Conservation (phyloP, 305 asterid species). For the Fraxinus paxiana region DNA sequence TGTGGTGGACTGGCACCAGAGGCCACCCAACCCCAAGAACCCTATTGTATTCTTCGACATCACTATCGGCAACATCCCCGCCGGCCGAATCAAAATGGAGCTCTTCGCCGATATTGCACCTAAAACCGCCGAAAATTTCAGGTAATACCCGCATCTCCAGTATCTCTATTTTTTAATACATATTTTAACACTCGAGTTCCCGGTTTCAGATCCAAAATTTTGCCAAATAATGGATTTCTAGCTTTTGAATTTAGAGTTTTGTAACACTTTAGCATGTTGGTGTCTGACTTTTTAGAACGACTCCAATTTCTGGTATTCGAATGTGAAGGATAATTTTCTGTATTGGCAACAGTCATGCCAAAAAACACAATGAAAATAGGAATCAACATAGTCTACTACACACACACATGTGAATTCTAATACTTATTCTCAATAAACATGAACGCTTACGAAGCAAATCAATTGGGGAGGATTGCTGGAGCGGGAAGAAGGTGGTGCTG, state of each 20-base stretch:
- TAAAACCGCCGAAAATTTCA: constrained; percentile 88
- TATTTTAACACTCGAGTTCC: neutral
- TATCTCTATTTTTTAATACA: neutral
- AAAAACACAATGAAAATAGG: neutral
- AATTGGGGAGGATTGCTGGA: neutral
- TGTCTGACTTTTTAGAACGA: neutral
- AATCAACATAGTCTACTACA: neutral
- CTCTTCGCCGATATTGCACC: constrained; percentile 91
- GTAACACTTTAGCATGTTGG: neutral
- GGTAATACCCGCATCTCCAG: constrained; percentile 33
- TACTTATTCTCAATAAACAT: neutral
- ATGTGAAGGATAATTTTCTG: neutral
- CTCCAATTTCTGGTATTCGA: neutral
- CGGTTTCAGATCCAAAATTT: neutral
- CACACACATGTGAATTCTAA: neutral
- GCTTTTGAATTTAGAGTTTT: neutral
- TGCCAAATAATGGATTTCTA: neutral
- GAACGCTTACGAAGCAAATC: neutral
- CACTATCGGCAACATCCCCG: constrained; percentile 82
- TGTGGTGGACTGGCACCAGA: constrained; percentile 90
- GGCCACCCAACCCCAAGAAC: constrained; percentile 87
- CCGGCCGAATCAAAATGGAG: constrained; percentile 97
- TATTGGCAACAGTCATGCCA: neutral
- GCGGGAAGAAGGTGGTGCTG: neutral
- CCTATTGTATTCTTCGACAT: constrained; percentile 91